Base-by-base conservation (phyloP, 1,284 basidiomycete genomes). In the Pascua sp. region DNA sequence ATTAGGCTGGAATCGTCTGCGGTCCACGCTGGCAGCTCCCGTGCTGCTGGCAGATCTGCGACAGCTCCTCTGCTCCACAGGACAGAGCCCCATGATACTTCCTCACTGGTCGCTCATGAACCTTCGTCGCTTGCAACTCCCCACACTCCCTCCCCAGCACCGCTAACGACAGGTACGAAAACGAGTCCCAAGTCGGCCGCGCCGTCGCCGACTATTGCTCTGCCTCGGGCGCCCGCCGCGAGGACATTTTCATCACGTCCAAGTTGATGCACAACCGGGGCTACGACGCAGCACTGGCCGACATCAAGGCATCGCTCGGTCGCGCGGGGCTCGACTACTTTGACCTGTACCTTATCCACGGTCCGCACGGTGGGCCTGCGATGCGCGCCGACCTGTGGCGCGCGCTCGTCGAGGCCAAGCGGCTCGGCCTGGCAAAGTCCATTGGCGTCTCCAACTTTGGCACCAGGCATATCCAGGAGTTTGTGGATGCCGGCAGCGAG, bases 191-290 rank as follows among this genome's bases (percentile, higher is more conserved):
- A 60, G 83, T 82, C 56, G 85, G 86, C 9, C 71, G 77, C 42
- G 86, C 85, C 15, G 83, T 88, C 67, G 76, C 75, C 49, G 82
- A 84, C 63, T 87, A 83, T 70, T 44, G 51, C 65, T 59, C 63
- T 43, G 50, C 52, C 5, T 66, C 65, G 15, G 52, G 56, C 48
- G 78, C 80, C 11, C 80, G 81, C 45, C 83, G 86, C 39, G 76
- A 78, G 8, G 81, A 82, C 17, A 80, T 89, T 60, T 88, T 84
- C 77, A 85, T 83, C 72, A 86, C 84, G 36, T 86, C 85, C 38
- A 88, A 89, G 72, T 80, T 88, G 53, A 85, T 82, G 75, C 67
- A 76, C 46, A 88, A 88, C 68, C 71, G 77, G 41, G 80, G 81
- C 11, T 84, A 85, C 72, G 77, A 79, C 15, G 69, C 75, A 17